These are phyloP conservation scores for Discostella pseudostelligera DNA, from an alignment of 108 stramenopile species.

Conservation along the genomic window DNA sequence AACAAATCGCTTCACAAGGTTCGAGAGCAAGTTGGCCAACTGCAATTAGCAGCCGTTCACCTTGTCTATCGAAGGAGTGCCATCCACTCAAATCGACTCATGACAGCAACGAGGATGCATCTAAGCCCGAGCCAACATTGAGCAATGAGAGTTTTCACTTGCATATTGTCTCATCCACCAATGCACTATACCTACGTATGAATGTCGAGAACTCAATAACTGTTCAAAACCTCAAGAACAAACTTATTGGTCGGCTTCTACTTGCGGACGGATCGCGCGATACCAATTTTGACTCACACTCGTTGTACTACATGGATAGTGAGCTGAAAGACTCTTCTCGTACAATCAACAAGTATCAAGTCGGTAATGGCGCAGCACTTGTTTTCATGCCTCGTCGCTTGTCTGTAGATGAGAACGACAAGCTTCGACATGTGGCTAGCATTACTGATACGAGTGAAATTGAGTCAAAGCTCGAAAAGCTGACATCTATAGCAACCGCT, in stretches of 20 bases:
- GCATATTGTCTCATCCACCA: constrained; percentile 34
- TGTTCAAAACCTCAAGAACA: constrained; percentile 31
- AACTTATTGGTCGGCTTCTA: constrained; percentile 16
- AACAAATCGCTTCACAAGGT: no score
- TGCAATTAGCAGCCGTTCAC: not conserved
- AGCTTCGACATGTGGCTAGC: no score
- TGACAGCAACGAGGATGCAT: not conserved
- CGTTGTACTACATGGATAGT: constrained; percentile 17
- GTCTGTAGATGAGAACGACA: no score
- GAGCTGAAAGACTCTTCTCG: constrained; percentile 24
- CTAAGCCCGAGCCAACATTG: constrained; percentile 4
- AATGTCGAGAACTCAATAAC: constrained; percentile 22
- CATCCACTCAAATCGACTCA: not conserved
- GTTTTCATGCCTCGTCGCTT: constrained; percentile 22
- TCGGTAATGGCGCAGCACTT: constrained; percentile 20
- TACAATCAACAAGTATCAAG: constrained; percentile 15
- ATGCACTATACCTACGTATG: constrained; percentile 23
- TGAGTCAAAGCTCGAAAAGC: constrained; percentile 19
- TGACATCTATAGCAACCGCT: constrained; percentile 14
- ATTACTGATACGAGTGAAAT: not conserved
- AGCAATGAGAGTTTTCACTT: constrained; percentile 22
- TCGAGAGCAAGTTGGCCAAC: no score
- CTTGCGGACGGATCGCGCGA: not conserved
- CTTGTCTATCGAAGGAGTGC: constrained; percentile 33
- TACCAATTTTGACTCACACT: constrained; percentile 17